A percentile compares a stretch with the other conserved stretches of the same genome.
Evolutionary conservation across 1,139 yeast genomes (phyloP).

Genomic region (Blastobotrys buckinghamii): DNA sequence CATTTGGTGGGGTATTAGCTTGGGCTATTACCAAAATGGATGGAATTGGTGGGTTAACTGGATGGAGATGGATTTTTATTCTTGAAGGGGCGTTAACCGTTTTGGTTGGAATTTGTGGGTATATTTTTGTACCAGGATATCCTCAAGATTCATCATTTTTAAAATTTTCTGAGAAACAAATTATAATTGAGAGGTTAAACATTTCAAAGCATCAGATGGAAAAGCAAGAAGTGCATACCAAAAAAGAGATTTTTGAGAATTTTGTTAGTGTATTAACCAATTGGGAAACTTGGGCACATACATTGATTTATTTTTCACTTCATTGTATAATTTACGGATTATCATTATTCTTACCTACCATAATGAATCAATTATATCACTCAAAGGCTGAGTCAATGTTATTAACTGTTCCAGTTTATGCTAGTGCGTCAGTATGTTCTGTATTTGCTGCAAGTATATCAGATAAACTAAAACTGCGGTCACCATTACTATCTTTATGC

Average conservation of each 20-base stretch:
- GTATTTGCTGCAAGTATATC: slow-evolving; percentile 32
- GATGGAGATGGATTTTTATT: slow-evolving; percentile 59
- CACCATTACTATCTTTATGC: slow-evolving; percentile 33
- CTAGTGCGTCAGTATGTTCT: slow-evolving; percentile 32
- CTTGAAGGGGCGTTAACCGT: slow-evolving; percentile 51
- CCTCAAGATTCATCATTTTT: slow-evolving; percentile 46
- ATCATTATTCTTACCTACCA: slow-evolving; percentile 32
- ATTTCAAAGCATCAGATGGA: background rate
- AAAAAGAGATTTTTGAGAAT: slow-evolving; percentile 11
- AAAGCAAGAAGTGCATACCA: background rate
- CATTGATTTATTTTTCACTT: slow-evolving; percentile 17
- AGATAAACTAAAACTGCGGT: slow-evolving; percentile 32
- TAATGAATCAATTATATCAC: slow-evolving; percentile 31
- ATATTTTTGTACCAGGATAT: slow-evolving; percentile 45
- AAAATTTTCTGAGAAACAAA: slow-evolving; percentile 41
- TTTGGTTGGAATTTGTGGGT: slow-evolving; percentile 44
- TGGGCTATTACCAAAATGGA: slow-evolving; percentile 37
- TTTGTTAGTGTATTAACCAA: slow-evolving; percentile 30
- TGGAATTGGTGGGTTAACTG: slow-evolving; percentile 31
- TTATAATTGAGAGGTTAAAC: slow-evolving; percentile 24
- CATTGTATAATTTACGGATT: slow-evolving; percentile 24
- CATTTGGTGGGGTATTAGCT: slow-evolving; percentile 33
- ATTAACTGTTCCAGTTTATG: slow-evolving; percentile 35
- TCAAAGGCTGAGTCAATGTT: slow-evolving; percentile 25
- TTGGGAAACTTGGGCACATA: slow-evolving; percentile 28